Evolutionary conservation across 352 stramenopile genomes (phyloP).

Genomic region (Pythium chondricola): DNA sequence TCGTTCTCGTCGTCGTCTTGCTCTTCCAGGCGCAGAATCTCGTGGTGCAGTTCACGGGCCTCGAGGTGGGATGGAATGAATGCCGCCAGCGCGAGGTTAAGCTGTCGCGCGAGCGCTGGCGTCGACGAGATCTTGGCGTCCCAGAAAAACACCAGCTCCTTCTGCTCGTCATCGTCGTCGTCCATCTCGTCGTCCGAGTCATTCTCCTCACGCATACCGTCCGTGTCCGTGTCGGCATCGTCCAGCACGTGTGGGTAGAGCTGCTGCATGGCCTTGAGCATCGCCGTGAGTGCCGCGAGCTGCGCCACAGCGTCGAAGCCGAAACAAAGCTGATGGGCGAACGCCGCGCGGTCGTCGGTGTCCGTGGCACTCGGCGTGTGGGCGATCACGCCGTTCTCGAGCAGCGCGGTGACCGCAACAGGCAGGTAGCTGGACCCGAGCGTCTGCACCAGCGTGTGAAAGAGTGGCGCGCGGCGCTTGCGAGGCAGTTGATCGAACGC

Average conservation of each 20-base stretch:
- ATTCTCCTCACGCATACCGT: conserved; percentile 65
- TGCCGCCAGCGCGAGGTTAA: conserved; percentile 57
- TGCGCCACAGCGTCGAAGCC: conserved; percentile 49
- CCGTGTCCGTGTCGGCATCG: conserved; percentile 65
- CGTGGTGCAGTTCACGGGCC: conserved; percentile 58
- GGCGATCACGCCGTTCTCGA: conserved; percentile 37
- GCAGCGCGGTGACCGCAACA: conserved; percentile 48
- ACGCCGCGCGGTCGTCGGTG: conserved; percentile 47
- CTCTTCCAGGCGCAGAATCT: conserved; percentile 57
- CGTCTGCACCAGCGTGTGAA: conserved; percentile 51
- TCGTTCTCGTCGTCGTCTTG: conserved; percentile 22
- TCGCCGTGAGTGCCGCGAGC: conserved; percentile 47
- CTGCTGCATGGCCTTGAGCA: conserved; percentile 57
- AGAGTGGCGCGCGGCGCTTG: conserved; percentile 50
- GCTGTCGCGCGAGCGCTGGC: conserved; percentile 35
- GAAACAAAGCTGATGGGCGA: conserved; percentile 62
- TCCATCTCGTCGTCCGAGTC: too few relatives aligned
- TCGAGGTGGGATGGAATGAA: conserved; percentile 70
- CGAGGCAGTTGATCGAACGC: conserved; percentile 63
- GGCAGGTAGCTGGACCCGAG: conserved; percentile 46
- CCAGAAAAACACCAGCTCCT: conserved; percentile 35
- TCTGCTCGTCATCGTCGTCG: conserved; percentile 32
- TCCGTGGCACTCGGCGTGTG: too few relatives aligned
- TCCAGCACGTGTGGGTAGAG: conserved; percentile 60
- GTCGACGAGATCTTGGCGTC: conserved; percentile 24